Percentiles rank a stretch among this genome's conserved stretches.
phyloP scores from a whole-genome alignment of 768 basidiomycete species.

The Lactarius sanguifluus region DNA sequence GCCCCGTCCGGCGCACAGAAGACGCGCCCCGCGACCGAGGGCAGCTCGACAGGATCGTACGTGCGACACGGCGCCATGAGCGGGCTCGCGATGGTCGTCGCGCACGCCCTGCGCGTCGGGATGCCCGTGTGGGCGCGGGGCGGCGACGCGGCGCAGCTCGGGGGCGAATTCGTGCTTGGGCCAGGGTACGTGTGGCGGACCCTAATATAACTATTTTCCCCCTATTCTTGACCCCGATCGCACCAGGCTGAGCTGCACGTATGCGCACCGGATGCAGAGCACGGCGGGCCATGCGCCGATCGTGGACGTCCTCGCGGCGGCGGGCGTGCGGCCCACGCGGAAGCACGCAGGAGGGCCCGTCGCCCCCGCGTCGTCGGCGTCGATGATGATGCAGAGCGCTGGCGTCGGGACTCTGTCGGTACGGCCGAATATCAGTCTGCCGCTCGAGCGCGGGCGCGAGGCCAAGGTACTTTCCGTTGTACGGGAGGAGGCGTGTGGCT shows the following conservation, averaged over 20 bases:
- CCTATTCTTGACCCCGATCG: constrained; percentile 1
- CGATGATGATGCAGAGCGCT: not conserved
- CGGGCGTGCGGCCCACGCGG: constrained; percentile 43
- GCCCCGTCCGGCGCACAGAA: constrained; percentile 41
- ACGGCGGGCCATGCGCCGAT: constrained; percentile 76
- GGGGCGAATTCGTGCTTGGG: constrained; percentile 84
- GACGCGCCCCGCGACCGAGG: constrained; percentile 34
- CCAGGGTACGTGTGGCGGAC: constrained; percentile 48
- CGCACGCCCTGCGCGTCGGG: constrained; percentile 65
- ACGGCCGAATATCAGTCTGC: constrained; percentile 11
- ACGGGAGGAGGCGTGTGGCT: constrained; percentile 25
- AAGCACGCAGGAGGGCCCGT: not conserved
- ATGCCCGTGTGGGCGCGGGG: constrained; percentile 84
- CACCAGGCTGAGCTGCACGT: constrained; percentile 60
- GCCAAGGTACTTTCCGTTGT: constrained; percentile 29
- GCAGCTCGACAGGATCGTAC: constrained; percentile 46
- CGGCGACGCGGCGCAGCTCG: constrained; percentile 75
- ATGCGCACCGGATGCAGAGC: constrained; percentile 82
- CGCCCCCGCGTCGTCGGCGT: not conserved
- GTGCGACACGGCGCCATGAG: constrained; percentile 62
- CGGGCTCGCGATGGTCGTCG: constrained; percentile 72
- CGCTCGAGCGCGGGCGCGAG: constrained; percentile 21
- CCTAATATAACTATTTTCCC: not conserved
- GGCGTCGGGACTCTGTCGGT: not conserved
- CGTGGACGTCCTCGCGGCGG: constrained; percentile 60